A percentile compares a stretch with the other conserved stretches of the same genome.
Conservation (phyloP, 768 basidiomycete species). For the Ramaria rubella region DNA sequence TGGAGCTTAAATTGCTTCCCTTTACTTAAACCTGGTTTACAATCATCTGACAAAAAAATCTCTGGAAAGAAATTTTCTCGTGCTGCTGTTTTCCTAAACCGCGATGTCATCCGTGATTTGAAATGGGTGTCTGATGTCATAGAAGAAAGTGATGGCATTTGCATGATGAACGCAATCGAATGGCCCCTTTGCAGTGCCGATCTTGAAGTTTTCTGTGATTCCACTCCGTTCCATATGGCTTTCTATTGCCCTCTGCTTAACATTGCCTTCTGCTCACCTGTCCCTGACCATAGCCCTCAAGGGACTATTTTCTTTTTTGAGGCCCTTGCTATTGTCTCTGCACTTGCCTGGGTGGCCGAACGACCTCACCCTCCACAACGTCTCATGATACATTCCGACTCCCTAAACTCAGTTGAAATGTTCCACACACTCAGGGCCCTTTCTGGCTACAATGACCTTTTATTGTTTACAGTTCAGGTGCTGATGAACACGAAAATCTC, state of each 20-base stretch:
- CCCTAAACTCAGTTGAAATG: slow-evolving; percentile 20
- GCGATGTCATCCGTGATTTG: slow-evolving; percentile 26
- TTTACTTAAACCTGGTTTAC: slow-evolving; percentile 27
- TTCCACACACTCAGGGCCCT: slow-evolving; percentile 18
- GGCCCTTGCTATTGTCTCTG: slow-evolving; percentile 8
- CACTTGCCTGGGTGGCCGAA: background rate
- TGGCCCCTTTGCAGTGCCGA: background rate
- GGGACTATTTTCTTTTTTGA: slow-evolving; percentile 13
- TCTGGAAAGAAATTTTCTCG: slow-evolving; percentile 17
- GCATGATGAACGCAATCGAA: background rate
- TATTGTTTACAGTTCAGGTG: too few relatives aligned
- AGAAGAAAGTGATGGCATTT: background rate
- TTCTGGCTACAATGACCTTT: background rate
- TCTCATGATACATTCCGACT: slow-evolving; percentile 21
- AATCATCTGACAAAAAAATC: slow-evolving; percentile 30
- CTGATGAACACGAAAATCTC: background rate
- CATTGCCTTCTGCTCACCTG: background rate
- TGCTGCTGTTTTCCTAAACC: slow-evolving; percentile 26
- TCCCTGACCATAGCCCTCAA: background rate
- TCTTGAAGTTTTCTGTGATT: background rate
- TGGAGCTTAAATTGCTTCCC: slow-evolving; percentile 37
- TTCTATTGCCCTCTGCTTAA: background rate
- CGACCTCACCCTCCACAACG: slow-evolving; percentile 1
- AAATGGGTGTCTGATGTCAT: slow-evolving; percentile 24
- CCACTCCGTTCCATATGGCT: background rate